Base-by-base conservation (phyloP, 2,329 filamentous ascomycete species). In the Sarocladium strictum region DNA sequence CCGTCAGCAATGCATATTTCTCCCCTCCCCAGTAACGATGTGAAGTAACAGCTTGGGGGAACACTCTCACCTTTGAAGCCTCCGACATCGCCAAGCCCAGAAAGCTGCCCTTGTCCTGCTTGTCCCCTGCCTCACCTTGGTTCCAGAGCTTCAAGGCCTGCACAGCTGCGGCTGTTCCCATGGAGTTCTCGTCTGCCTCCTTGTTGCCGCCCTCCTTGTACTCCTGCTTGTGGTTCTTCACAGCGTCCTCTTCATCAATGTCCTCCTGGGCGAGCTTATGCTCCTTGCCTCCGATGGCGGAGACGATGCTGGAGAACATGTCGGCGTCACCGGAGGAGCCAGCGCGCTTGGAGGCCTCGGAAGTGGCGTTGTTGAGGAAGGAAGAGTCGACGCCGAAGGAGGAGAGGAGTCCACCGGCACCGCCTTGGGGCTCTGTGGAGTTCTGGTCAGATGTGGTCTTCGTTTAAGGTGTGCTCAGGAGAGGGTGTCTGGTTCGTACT, bases 11-110 rank as follows among this genome's bases (percentile, higher is more conserved):
- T n/a, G n/a, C n/a, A n/a, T n/a, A n/a, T n/a, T n/a, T n/a, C n/a
- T n/a, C n/a, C n/a, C n/a, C n/a, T n/a, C n/a, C n/a, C n/a, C n/a
- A 37, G 12, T 21, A 45, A 14, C 5, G 21, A 19, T 26, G 35
- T 24, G n/a, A 43, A 53, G 2, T 24, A 21, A 53, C 2, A 7
- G 53, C 2, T 1, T 10, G 1, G 33, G 21, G 40, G 38, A 19
- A 62, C 71, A n/a, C n/a, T n/a, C n/a, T 54, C 58, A 92, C 75
- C 77, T 92, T 91, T 64, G 85, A 86, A 32, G 90, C 92, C 75
- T 97, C 87, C 9, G 80, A 84, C 89, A 97, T 92, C 41, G 92
- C 92, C 67, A 96, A 76, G 3, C 87, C 89, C 58, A 96, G 81
- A 65, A 96, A 90, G 58, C 86, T 81, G 67, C 86, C 90, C 77